A percentile compares a stretch with the other conserved stretches of the same genome.
phyloP scores from a whole-genome alignment of 345 rosid species.

The Aquilaria malaccensis region DNA sequence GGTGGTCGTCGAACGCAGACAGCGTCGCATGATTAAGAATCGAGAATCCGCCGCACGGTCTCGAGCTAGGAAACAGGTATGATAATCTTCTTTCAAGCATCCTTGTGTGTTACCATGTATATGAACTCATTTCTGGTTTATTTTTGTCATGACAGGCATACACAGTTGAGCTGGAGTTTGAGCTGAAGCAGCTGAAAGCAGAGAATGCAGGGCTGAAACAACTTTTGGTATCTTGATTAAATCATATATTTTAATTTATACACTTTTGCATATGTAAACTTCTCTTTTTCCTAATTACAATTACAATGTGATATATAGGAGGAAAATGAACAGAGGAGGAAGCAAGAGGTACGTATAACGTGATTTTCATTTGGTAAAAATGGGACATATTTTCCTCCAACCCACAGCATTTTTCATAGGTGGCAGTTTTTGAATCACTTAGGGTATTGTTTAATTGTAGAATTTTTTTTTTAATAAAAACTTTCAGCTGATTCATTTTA shows the following conservation, averaged over 20 bases:
- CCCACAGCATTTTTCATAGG: no score
- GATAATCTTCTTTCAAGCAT: neutral
- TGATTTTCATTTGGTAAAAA: no score
- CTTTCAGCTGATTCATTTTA: neutral
- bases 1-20: slow-evolving; percentile 71
- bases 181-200: slow-evolving; percentile 64
- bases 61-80: slow-evolving; percentile 90
- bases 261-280: neutral
- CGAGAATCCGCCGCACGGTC: slow-evolving; percentile 92
- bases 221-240: slow-evolving; percentile 36
- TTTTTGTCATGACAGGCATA: slow-evolving; percentile 45
- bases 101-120: no score
- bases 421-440: no score
- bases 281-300: neutral
- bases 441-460: no score
- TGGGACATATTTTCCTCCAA: no score
- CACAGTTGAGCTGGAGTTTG: slow-evolving; percentile 83
- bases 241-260: neutral
- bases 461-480: no score
- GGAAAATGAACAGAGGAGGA: slow-evolving; percentile 42
- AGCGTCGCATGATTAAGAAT: slow-evolving; percentile 87
- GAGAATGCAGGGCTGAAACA: slow-evolving; percentile 67
- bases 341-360: slow-evolving; percentile 41
- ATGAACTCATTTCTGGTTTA: neutral
- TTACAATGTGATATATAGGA: slow-evolving; percentile 24